Base-by-base conservation (phyloP, 139 green algal genomes). In the Tetradesmus lagerheimii region DNA sequence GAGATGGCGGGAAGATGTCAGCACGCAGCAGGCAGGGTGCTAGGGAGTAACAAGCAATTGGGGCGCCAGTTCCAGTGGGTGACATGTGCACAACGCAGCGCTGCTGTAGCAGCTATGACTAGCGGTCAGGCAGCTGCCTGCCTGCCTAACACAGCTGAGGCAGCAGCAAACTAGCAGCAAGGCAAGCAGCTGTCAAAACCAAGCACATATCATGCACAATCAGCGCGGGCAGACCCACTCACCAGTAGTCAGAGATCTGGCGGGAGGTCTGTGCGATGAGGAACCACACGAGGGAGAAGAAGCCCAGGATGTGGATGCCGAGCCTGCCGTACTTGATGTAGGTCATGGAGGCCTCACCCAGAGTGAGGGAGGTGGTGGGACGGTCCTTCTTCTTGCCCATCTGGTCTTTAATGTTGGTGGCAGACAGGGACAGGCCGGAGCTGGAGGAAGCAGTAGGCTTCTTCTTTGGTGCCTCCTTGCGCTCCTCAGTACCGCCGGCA, bases 251-350 rank as follows among this genome's bases (percentile, higher is more conserved):
- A 8, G 86, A 86, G 62, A 95, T 91, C 94, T 95, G 93, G 86
- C 93, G 92, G 64, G 76, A 91, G 79, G 82, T 85, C 90, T 95
- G 93, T 31, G 91, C 83, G 16, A 87, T 53, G 20, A 95, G 89
- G 91, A 95, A 95, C 88, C 92, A 93, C 50, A 95, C 83, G 67
- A 94, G 80, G 74, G 82, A 93, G 62, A 77, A 34, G 62, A 80
- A n/a, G 47, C 94, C 91, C 38, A 93, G 38, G 43, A 64, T 74
- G 37, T 80, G 43, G 20, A 39, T 39, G 16, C 50, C 53, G 23
- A 90, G 80, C 76, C 89, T 41, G 23, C 87, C 89, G 45, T 89
- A 86, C 82, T 81, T 90, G 71, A 87, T 90, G 76, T 92, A 92
- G 83, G 29, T 80, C 25, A 75, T 45, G 27, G 62, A 35, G 45